These are phyloP conservation scores for Starmerella floricola DNA, from an alignment of 805 yeast species.

Conservation along the genomic window DNA sequence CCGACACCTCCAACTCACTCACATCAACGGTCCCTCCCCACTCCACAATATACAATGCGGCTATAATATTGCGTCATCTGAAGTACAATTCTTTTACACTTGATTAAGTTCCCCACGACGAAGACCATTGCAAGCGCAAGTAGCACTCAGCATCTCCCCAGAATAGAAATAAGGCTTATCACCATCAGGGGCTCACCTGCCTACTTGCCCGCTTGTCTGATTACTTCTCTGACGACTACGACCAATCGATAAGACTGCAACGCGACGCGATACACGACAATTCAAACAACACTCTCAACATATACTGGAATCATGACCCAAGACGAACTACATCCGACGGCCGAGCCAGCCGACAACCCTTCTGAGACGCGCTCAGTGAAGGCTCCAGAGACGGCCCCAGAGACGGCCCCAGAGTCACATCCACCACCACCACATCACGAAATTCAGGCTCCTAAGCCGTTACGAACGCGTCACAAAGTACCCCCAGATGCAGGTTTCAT, in stretches of 20 bases:
- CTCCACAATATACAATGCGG: not conserved
- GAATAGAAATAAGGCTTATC: too few relatives aligned
- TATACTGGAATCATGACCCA: too few relatives aligned
- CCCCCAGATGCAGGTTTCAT: conserved; percentile 15
- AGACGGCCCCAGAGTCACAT: not conserved
- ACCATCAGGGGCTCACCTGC: too few relatives aligned
- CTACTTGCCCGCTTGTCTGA: too few relatives aligned
- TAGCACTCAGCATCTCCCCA: too few relatives aligned
- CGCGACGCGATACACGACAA: too few relatives aligned
- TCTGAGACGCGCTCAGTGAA: too few relatives aligned
- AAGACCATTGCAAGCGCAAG: not conserved
- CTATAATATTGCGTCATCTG: conserved; percentile 1
- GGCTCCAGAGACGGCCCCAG: not conserved
- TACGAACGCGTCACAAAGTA: conserved; percentile 2
- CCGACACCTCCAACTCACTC: not conserved
- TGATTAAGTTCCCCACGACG: not conserved
- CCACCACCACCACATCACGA: not conserved
- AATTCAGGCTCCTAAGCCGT: not conserved
- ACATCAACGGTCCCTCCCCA: not conserved
- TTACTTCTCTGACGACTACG: too few relatives aligned
- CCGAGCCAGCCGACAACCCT: too few relatives aligned
- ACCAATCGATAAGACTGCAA: too few relatives aligned
- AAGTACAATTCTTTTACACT: not conserved
- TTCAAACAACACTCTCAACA: too few relatives aligned
- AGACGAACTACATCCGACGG: too few relatives aligned